Evolutionary conservation across 2,329 filamentous ascomycete species (phyloP), one percentile per base, ranked within the genome.

Genomic region (Diaporthe sp.): DNA sequence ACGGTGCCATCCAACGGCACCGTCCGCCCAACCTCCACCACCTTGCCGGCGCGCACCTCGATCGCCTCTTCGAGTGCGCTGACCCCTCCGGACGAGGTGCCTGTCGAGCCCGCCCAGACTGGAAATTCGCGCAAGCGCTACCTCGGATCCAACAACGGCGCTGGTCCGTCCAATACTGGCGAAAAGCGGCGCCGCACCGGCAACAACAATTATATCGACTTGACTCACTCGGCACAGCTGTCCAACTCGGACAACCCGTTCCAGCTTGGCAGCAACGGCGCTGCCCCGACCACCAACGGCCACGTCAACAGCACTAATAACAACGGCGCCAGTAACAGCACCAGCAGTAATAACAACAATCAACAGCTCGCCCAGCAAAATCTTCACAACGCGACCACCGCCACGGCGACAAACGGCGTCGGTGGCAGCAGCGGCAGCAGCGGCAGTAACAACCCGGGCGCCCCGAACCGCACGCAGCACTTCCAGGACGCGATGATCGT

Each of bases 51-150:
- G 15, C 85, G 85, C 55, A 79, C 84, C 4, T 83, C 86, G 17
- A 81, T 85, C 73, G 80, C 82, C 34, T 85, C 85, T 47, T 83
- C 84, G 4, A 87, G 83, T 55, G 89, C 87, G 2, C 84, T 91
- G 39, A 91, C 90, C 1, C 90, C 89, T 0, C 89, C 89, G 3
- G 89, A 91, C 63, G 90, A 91, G 77, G 85, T 84, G 9, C 78
- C 84, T 0, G 31, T 25, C 34, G 71, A 73, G 71, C 71, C 60
- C 13, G 47, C 47, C 49, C 83, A 84, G 7, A 61, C 34, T 8
- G 75, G 55, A 12, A 47, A 85, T 53, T 81, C 83, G 3, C 86
- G 86, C 53, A 90, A 90, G 78, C 84, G 86, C 37, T 85, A 84
- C 49, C 77, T 81, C 44, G 76, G 75, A 25, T 70, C 77, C 2